These are phyloP conservation scores for Tulasnella sp. DNA, from an alignment of 768 basidiomycete species.

Conservation along the genomic window DNA sequence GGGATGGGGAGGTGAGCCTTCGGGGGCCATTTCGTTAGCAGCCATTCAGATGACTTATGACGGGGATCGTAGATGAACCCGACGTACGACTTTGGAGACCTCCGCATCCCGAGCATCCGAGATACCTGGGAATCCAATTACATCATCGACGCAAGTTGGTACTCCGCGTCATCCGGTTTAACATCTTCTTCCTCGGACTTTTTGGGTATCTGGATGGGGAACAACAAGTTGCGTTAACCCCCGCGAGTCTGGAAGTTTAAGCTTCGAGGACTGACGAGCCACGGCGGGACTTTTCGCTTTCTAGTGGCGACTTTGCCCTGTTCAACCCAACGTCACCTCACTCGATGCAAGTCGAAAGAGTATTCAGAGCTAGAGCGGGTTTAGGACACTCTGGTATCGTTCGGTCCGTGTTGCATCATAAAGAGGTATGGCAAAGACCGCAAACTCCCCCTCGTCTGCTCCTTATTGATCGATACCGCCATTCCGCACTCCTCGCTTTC, in stretches of 20 bases:
- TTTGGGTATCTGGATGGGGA: slow-evolving; percentile 27
- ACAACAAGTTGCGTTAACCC: slow-evolving; percentile 21
- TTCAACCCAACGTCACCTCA: slow-evolving; percentile 4
- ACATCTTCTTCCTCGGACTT: not conserved
- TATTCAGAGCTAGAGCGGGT: slow-evolving; percentile 21
- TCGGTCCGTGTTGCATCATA: slow-evolving; percentile 30
- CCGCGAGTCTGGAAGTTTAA: not conserved
- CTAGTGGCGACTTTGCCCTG: slow-evolving; percentile 30
- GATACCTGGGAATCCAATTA: slow-evolving; percentile 33
- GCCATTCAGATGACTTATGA: not conserved
- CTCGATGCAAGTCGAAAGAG: slow-evolving; percentile 26
- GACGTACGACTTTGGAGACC: slow-evolving; percentile 31
- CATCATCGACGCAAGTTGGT: slow-evolving; percentile 31
- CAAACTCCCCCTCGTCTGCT: not conserved
- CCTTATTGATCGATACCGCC: not conserved
- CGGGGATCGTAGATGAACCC: slow-evolving; percentile 26
- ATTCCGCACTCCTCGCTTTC: too few relatives aligned
- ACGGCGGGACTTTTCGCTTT: not conserved
- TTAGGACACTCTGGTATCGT: slow-evolving; percentile 31
- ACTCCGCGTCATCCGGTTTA: not conserved
- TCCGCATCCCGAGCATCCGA: slow-evolving; percentile 24
- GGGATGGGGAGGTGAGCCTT: slow-evolving; percentile 61
- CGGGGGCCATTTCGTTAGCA: not conserved
- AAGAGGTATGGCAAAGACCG: slow-evolving; percentile 14
- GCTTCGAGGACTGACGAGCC: not conserved